A percentile compares a stretch with the other conserved stretches of the same genome.
These are phyloP conservation scores for Monosporascus sp. DNA, from an alignment of 2,329 filamentous ascomycete species.

Conservation along the genomic window DNA sequence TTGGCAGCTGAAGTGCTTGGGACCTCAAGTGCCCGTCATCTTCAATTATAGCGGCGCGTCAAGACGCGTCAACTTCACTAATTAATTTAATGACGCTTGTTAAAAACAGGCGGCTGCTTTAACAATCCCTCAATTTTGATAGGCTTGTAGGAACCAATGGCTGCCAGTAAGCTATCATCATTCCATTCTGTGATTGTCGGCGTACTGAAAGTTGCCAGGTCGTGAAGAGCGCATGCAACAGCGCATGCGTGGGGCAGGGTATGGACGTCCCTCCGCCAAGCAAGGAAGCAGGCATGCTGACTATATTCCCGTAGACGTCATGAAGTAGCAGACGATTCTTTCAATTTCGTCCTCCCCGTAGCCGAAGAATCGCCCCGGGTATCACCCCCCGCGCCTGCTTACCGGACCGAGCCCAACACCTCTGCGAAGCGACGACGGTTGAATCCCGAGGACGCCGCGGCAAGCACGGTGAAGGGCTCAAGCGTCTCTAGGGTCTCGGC, in stretches of 20 bases:
- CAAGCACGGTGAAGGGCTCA: slow-evolving; percentile 12
- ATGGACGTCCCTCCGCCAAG: slow-evolving; percentile 22
- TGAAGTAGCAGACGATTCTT: slow-evolving; percentile 56
- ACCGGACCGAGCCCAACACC: slow-evolving; percentile 39
- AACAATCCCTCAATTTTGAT: background rate
- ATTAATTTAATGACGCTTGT: too few relatives aligned
- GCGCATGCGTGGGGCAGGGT: slow-evolving; percentile 62
- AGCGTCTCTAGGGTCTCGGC: slow-evolving; percentile 13
- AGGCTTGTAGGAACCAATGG: slow-evolving; percentile 19
- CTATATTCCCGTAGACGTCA: slow-evolving; percentile 36
- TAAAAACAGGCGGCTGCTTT: too few relatives aligned
- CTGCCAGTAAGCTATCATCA: slow-evolving; percentile 24
- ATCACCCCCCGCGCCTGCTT: slow-evolving; percentile 19
- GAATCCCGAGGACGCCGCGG: slow-evolving; percentile 14
- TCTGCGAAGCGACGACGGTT: slow-evolving; percentile 43
- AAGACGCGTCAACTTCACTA: too few relatives aligned
- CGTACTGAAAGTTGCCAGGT: slow-evolving; percentile 29
- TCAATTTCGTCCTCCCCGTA: slow-evolving; percentile 45
- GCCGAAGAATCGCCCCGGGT: slow-evolving; percentile 18
- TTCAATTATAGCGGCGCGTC: too few relatives aligned
- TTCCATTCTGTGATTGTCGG: background rate
- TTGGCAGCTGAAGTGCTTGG: too few relatives aligned
- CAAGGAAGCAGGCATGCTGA: background rate
- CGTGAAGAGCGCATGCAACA: slow-evolving; percentile 59
- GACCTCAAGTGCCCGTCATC: too few relatives aligned